Evolutionary conservation across 2,329 filamentous ascomycete genomes (phyloP).

Genomic region (Kalmusia sp.): DNA sequence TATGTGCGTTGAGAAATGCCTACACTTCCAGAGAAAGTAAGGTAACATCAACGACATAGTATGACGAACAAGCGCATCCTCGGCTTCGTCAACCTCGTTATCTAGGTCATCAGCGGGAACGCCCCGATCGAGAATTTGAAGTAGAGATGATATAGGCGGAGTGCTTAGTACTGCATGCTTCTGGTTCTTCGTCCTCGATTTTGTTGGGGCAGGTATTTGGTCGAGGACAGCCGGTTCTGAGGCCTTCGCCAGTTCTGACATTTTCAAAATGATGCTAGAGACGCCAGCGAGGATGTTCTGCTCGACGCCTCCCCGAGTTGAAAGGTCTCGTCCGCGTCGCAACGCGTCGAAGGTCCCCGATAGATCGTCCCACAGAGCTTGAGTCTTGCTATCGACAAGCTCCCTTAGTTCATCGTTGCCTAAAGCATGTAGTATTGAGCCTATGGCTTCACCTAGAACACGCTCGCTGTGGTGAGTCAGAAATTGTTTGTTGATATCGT

Average conservation of each 20-base stretch:
- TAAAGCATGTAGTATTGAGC: slow-evolving; percentile 83
- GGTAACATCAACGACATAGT: slow-evolving; percentile 80
- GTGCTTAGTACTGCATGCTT: slow-evolving; percentile 35
- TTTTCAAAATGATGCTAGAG: slow-evolving; percentile 76
- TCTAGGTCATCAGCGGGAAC: slow-evolving; percentile 69
- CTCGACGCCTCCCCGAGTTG: slow-evolving; percentile 71
- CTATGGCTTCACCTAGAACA: slow-evolving; percentile 83
- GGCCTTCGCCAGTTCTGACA: slow-evolving; percentile 80
- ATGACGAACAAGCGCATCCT: slow-evolving; percentile 78
- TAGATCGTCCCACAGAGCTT: slow-evolving; percentile 84
- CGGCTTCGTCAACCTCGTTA: slow-evolving; percentile 74
- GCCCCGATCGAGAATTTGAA: slow-evolving; percentile 76
- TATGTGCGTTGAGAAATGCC: slow-evolving; percentile 52
- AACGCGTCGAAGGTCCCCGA: slow-evolving; percentile 76
- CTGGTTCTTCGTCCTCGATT: slow-evolving; percentile 31
- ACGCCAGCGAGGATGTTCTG: slow-evolving; percentile 72
- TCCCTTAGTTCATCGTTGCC: slow-evolving; percentile 90
- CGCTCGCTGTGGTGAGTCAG: slow-evolving; percentile 86
- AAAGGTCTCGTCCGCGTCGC: slow-evolving; percentile 73
- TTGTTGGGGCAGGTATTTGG: slow-evolving; percentile 55
- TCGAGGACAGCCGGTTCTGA: slow-evolving; percentile 80
- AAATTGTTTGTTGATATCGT: slow-evolving; percentile 94
- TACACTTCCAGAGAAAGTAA: slow-evolving; percentile 95
- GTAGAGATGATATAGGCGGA: slow-evolving; percentile 71
- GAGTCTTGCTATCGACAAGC: slow-evolving; percentile 79